Base-by-base conservation (phyloP, 192 early-diverging fungal genomes). In the Phycomyces blakesleeanus region DNA sequence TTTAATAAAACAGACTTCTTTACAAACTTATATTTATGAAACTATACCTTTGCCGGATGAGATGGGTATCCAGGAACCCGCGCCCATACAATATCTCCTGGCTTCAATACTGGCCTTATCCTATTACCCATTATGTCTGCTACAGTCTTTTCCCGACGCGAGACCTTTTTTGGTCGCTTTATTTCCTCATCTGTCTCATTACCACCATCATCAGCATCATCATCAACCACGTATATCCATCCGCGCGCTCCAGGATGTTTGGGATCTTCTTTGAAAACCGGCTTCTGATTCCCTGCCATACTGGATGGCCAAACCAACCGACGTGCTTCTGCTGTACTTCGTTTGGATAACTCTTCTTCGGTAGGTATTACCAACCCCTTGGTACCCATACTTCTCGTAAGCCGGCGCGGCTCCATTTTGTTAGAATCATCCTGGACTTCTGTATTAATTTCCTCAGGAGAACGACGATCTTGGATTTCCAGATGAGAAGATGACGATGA, bases 61-160 rank as follows among this genome's bases (percentile, higher is more conserved):
- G 71, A 69, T n/a, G 82, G 82, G 56, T 77, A 83, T 7, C 82
- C 78, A 52, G 61, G 59, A 51, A 83, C 78, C 42, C 74, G 77
- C 12, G 82, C 82, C 82, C 82, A 83, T 1, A 83, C 82, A 34
- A 83, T 47, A 37, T 67, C 47, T 3, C 61, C 64, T 58, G 40
- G 42, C 20, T 49, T 25, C 3, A 49, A 49, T 15, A 49, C 25
- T 11, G 2, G 12, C 34, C 27, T 29, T 56, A 37, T 3, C 15
- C n/a, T 14, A n/a, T n/a, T 37, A 0, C 16, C 16, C 29, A n/a
- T 38, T 56, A 29, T 29, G 3, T 38, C 16, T 3, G 0, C 6
- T 11, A 49, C 21, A 47, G 16, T 29, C 57, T 14, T 59, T 25
- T 49, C 42, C 24, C 18, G 44, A 47, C 44, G 12, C 15, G 44